Evolutionary conservation across 2,329 filamentous ascomycete species (phyloP).

Genomic region (Penicillium hordei): DNA sequence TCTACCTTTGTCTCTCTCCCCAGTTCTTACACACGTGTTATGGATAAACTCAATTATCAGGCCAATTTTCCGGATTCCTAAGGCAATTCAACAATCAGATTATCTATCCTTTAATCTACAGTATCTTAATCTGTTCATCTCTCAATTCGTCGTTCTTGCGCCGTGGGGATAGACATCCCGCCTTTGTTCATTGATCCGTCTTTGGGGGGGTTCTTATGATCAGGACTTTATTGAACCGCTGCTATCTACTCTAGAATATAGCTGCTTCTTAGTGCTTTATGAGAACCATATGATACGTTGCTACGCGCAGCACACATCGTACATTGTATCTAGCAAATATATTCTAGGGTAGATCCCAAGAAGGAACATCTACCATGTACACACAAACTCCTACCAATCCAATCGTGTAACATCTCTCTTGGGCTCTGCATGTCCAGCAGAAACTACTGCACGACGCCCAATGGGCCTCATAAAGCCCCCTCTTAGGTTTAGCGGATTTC

Average conservation of each 20-base stretch:
- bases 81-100: background rate
- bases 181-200: background rate
- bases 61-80: background rate
- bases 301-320: background rate
- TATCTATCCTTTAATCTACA: background rate
- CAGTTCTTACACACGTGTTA: background rate
- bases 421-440: background rate
- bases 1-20: background rate
- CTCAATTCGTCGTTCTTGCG: background rate
- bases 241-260: background rate
- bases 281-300: background rate
- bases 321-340: background rate
- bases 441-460: background rate
- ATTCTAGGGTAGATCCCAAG: background rate
- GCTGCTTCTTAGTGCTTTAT: background rate
- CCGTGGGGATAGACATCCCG: background rate
- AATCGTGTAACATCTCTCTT: background rate
- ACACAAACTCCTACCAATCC: too few species aligned
- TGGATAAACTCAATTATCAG: background rate
- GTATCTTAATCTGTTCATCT: background rate
- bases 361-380: background rate
- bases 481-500: background rate
- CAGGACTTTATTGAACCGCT: background rate
- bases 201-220: background rate
- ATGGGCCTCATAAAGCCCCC: background rate